Evolutionary conservation across 2,329 filamentous ascomycete genomes (phyloP), one percentile per base, ranked within the genome.

Genomic region (Fragosphaeria purpurea): DNA sequence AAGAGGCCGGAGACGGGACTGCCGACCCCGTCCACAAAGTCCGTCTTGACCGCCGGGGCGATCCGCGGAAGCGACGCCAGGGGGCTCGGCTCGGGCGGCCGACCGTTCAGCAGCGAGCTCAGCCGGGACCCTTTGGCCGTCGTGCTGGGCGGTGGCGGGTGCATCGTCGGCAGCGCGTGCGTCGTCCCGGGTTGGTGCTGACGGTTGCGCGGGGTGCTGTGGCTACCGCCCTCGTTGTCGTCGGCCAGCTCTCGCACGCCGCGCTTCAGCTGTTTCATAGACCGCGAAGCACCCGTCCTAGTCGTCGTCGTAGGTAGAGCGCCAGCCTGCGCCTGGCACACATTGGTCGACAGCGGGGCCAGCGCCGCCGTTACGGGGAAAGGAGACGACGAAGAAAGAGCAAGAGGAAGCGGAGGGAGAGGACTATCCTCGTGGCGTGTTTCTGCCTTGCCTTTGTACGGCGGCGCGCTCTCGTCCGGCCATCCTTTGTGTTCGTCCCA

Each of bases 71-170:
- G 39, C 6, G 49, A 41, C 39, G 47, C 13, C 3, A 56, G 35
- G 3, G 55, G 55, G 11, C 53, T 55, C 9, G 50, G 48, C 38
- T 54, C 53, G 2, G 46, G 31, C 5, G 55, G 52, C 33, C 53
- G 53, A 41, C 48, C 44, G 37, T 55, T 51, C 8, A 56, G 49
- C 49, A 56, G 40, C 37, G 50, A 47, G 41, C 45, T 41, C 31
- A 57, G 54, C 6, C 52, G 47, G 3, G 48, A 43, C 7, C 49
- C 5, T 4, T 44, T 45, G 5, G 44, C 30, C 2, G 53, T 7
- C 11, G 7, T 7, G 7, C 7, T 11, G 11, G 35, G 11, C 11
- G 35, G 35, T 22, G 22, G 22, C 22, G 22, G 22, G 22, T 22
- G 22, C 35, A 37, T 37, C 35, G 35, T 4, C 30, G 40, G 47